Evolutionary conservation across 257 asterid species (phyloP).

Genomic region (Plantago elongata): DNA sequence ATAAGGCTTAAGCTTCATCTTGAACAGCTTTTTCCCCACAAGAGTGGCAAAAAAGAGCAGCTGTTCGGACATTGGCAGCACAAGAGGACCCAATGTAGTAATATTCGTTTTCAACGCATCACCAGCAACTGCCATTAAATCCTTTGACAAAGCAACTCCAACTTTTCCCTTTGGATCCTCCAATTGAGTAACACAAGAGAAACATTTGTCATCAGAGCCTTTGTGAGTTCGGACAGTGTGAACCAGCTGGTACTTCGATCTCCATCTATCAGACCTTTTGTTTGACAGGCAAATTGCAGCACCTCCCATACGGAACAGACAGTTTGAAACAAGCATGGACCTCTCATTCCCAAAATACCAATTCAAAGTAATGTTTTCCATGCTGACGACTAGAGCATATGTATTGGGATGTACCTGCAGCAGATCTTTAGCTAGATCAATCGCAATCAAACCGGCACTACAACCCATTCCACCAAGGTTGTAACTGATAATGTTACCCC

Average conservation of each 20-base stretch:
- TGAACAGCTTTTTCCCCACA: slow-evolving; percentile 51
- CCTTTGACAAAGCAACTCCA: slow-evolving; percentile 64
- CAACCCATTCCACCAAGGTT: slow-evolving; percentile 93
- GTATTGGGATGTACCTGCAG: slow-evolving; percentile 76
- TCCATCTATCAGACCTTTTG: slow-evolving; percentile 49
- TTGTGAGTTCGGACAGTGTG: slow-evolving; percentile 79
- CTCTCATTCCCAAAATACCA: slow-evolving; percentile 79
- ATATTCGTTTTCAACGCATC: slow-evolving; percentile 72
- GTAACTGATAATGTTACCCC: slow-evolving; percentile 64
- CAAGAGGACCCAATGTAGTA: slow-evolving; percentile 72
- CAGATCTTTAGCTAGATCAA: slow-evolving; percentile 80
- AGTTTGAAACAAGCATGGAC: slow-evolving; percentile 48
- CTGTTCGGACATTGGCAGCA: slow-evolving; percentile 75
- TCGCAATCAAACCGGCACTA: slow-evolving; percentile 75
- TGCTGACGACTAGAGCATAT: slow-evolving; percentile 66
- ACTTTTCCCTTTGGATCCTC: slow-evolving; percentile 57
- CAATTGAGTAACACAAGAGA: slow-evolving; percentile 61
- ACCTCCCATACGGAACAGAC: slow-evolving; percentile 56
- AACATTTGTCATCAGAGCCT: slow-evolving; percentile 64
- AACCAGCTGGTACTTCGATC: slow-evolving; percentile 57
- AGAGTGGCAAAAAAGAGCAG: slow-evolving; percentile 62
- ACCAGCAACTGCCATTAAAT: slow-evolving; percentile 76
- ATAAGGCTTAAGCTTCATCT: slow-evolving; percentile 70
- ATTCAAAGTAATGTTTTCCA: slow-evolving; percentile 75
- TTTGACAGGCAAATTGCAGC: slow-evolving; percentile 67